Evolutionary conservation across 768 basidiomycete species (phyloP).

Genomic region (Panaeolus cyanescens): DNA sequence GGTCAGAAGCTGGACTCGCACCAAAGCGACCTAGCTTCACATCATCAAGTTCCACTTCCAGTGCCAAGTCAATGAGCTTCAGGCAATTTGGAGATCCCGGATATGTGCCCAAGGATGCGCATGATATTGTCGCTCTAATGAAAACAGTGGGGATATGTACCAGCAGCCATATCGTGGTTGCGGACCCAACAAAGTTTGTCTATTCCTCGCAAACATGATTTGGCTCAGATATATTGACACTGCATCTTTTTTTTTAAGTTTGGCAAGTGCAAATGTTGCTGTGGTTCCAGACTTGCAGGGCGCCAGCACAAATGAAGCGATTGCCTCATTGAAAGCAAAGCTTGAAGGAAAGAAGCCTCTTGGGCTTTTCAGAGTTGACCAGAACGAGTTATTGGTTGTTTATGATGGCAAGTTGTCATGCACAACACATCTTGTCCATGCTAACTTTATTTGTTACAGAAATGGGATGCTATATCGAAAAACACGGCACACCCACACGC

Average conservation of each 20-base stretch:
- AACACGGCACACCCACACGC: constrained; percentile 65
- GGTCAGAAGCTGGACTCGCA: constrained; percentile 33
- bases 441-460: constrained; percentile 35
- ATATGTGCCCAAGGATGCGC: constrained; percentile 72
- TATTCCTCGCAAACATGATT: not conserved
- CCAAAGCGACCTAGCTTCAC: constrained; percentile 23
- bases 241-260: constrained; percentile 28
- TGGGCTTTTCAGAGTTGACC: constrained; percentile 60
- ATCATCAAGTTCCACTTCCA: constrained; percentile 23
- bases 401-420: constrained; percentile 62
- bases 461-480: constrained; percentile 77
- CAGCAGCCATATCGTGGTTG: constrained; percentile 62
- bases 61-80: constrained; percentile 44
- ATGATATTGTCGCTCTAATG: constrained; percentile 56
- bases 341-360: constrained; percentile 62
- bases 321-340: constrained; percentile 56
- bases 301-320: constrained; percentile 37
- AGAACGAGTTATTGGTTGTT: constrained; percentile 64
- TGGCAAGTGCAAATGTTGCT: constrained; percentile 40
- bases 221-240: not conserved
- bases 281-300: constrained; percentile 63
- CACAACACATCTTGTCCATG: not conserved
- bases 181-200: constrained; percentile 68
- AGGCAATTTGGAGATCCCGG: constrained; percentile 68
- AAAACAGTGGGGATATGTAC: constrained; percentile 71